A percentile compares a stretch with the other conserved stretches of the same genome.
phyloP scores from a whole-genome alignment of 2,329 filamentous ascomycete genomes.

The Stemphylium vesicarium region DNA sequence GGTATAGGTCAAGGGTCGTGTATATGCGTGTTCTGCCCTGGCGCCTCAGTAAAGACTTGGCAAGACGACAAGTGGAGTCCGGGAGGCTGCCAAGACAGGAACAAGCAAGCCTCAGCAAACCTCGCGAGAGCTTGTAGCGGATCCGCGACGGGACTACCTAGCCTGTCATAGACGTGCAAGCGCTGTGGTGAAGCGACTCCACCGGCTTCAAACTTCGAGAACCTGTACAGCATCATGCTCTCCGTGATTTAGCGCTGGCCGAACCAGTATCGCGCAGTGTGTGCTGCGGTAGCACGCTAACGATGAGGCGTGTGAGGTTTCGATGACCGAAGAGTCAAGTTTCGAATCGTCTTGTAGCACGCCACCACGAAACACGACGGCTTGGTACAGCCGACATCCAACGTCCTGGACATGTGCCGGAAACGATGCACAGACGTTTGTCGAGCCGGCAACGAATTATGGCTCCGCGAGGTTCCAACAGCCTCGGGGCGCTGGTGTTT shows the following conservation, averaged over 20 bases:
- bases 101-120: slow-evolving; percentile 8
- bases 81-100: slow-evolving; percentile 11
- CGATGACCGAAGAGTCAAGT: slow-evolving; percentile 24
- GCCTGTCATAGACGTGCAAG: slow-evolving; percentile 14
- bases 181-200: slow-evolving; percentile 24
- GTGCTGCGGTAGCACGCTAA: slow-evolving; percentile 8
- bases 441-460: background rate
- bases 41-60: slow-evolving; percentile 19
- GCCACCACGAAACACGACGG: slow-evolving; percentile 30
- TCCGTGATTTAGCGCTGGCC: slow-evolving; percentile 6
- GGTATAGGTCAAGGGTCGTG: slow-evolving; percentile 16
- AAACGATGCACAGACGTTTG: slow-evolving; percentile 1
- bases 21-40: slow-evolving; percentile 11
- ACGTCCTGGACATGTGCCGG: slow-evolving; percentile 15
- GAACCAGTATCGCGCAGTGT: background rate
- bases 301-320: slow-evolving; percentile 28
- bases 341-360: slow-evolving; percentile 30
- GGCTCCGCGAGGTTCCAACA: slow-evolving; percentile 6
- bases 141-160: slow-evolving; percentile 12
- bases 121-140: slow-evolving; percentile 8
- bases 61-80: slow-evolving; percentile 7
- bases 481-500: slow-evolving; percentile 23
- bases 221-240: slow-evolving; percentile 6
- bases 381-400: slow-evolving; percentile 13
- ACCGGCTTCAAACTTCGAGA: slow-evolving; percentile 27